Evolutionary conservation across 2,329 filamentous ascomycete species (phyloP), one percentile per base, ranked within the genome.

Genomic region (Chrysosporium queenslandicum): DNA sequence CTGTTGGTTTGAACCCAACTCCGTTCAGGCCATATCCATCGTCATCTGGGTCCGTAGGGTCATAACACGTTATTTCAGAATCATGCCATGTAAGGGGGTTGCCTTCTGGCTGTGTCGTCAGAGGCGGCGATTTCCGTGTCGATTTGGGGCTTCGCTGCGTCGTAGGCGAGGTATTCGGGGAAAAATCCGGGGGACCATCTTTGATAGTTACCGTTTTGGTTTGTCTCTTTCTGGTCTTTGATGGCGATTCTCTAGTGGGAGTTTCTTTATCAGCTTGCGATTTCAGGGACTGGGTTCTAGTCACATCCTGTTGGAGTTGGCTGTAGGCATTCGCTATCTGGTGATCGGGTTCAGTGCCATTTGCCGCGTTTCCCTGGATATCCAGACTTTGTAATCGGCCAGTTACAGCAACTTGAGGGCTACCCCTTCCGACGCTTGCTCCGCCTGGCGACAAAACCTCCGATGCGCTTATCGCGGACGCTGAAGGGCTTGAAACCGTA

Each of bases 1-100:
- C 73, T 1, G 79, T 82, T 2, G 80, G 80, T 54, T 74, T 74
- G 64, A 82, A 83, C 0, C 80, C 80, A 52, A 83, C 74, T 1
- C 80, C 80, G 59, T 83, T 82, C 56, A 83, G 75, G 4, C 80
- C 80, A 51, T 78, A 77, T 2, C 80, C 79, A 61, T 83, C 80
- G 60, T 82, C 80, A 36, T 74, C 75, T 5, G 77, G 76, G 50
- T 80, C 77, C 3, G 67, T 71, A 2, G 74, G 72, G 48, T 77
- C 71, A 59, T 82, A 77, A 12, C 79, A 79, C 4, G 80, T 83
- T 60, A 83, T 82, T 61, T 83, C 80, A 34, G 72, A 71, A 57
- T 80, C 77, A 59, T 76, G 75, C 80, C 80, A 83, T 53, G 68
- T 70, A 45, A 70, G 59, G 9, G 68, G 59, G 50, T 68, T 61